Conservation (phyloP, 169 alveolate genomes). For the Eimeria brunetti region DNA sequence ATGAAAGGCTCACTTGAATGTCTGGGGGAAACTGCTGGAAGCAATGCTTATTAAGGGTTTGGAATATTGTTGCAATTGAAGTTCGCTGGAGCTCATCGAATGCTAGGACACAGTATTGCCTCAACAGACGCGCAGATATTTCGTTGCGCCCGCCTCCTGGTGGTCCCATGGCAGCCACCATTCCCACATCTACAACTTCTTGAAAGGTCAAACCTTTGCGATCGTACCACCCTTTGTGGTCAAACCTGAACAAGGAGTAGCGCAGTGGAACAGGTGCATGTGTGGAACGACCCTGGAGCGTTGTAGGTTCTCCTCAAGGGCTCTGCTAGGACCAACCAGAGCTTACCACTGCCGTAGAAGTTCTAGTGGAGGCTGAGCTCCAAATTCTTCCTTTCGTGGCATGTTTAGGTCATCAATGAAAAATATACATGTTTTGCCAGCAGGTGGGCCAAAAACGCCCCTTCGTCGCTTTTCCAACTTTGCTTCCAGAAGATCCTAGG, state of each 20-base stretch:
- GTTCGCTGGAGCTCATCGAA: constrained; percentile 91
- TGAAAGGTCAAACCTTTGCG: constrained; percentile 92
- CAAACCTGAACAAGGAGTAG: constrained; percentile 41
- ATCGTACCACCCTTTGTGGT: constrained; percentile 94
- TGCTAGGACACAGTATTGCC: constrained; percentile 93
- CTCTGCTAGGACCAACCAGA: background rate
- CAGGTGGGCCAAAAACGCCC: constrained; percentile 95
- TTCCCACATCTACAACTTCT: constrained; percentile 90
- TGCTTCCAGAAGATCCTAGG: constrained; percentile 94
- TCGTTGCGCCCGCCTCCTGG: constrained; percentile 95
- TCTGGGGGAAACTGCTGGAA: constrained; percentile 87
- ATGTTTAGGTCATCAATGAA: constrained; percentile 96
- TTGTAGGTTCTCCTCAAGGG: background rate
- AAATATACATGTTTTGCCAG: constrained; percentile 93
- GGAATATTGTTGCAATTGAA: constrained; percentile 90
- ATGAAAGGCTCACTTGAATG: constrained; percentile 75
- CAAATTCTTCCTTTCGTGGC: constrained; percentile 96
- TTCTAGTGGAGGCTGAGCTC: constrained; percentile 97
- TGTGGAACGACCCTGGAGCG: background rate
- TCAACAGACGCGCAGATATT: constrained; percentile 92
- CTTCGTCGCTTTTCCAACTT: constrained; percentile 91
- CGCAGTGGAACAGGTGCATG: background rate
- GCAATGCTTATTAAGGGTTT: constrained; percentile 89
- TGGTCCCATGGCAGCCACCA: constrained; percentile 95
- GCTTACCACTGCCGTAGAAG: constrained; percentile 94